These are phyloP conservation scores for Sarcodon aspratus DNA, from an alignment of 768 basidiomycete species.

Conservation along the genomic window DNA sequence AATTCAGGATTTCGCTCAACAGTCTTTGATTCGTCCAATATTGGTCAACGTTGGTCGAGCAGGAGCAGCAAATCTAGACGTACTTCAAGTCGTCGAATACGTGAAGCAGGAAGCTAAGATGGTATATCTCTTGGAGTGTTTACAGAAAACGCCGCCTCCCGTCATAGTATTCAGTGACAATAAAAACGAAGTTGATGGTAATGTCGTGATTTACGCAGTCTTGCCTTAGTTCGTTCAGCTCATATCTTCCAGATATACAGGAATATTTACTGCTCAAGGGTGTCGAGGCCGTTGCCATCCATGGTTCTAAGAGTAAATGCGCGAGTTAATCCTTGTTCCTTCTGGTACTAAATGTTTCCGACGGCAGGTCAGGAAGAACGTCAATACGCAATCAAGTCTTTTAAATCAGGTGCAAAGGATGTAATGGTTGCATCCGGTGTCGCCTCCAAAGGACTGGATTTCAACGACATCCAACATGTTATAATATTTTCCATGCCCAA, in stretches of 20 bases:
- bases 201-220: slow-evolving; percentile 11
- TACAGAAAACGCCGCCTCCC: slow-evolving; percentile 97
- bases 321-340: background rate
- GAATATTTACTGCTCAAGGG: slow-evolving; percentile 96
- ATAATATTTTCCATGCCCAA: slow-evolving; percentile 99
- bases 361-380: slow-evolving; percentile 89
- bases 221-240: background rate
- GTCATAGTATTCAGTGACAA: slow-evolving; percentile 98
- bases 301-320: slow-evolving; percentile 86
- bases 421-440: slow-evolving; percentile 99
- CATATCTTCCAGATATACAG: slow-evolving; percentile 67
- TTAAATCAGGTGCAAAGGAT: slow-evolving; percentile 95
- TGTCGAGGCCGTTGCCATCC: slow-evolving; percentile 96
- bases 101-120: slow-evolving; percentile 99
- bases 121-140: slow-evolving; percentile 95
- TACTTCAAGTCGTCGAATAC: slow-evolving; percentile 94
- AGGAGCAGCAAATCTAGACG: slow-evolving; percentile 94
- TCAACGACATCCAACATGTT: slow-evolving; percentile 97
- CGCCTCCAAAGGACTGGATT: slow-evolving; percentile 96
- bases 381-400: slow-evolving; percentile 97
- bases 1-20: slow-evolving; percentile 97
- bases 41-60: slow-evolving; percentile 97
- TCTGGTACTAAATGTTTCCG: background rate
- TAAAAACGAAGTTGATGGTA: slow-evolving; percentile 99
- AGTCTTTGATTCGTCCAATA: slow-evolving; percentile 89